Base-by-base conservation (phyloP, 768 basidiomycete genomes). In the Cystoderma amianthinum region DNA sequence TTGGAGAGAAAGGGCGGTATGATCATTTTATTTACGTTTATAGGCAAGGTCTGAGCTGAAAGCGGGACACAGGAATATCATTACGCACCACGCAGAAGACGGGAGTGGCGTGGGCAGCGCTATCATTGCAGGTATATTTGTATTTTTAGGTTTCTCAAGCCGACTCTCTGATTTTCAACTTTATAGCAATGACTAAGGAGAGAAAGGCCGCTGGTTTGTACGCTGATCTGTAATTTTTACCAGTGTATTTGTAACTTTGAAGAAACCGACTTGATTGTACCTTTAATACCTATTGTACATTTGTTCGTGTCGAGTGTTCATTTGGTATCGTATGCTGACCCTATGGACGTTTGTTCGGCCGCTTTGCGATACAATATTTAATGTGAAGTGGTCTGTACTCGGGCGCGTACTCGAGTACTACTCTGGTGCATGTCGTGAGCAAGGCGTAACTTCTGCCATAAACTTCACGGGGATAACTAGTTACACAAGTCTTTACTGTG, bases 31-130 rank as follows among this genome's bases (percentile, higher is more conserved):
- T 37, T 25, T 17, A 13, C 33, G 30, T 21, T 7, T 15, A 5
- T 11, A 11, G n/a, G 41, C 13, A 38, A 3, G 18, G 22, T n/a
- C n/a, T 38, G 32, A 9, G n/a, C 19, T 39, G 36, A 35, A 44
- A 34, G 34, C 13, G 25, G 30, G 17, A 21, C 23, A 4, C 47
- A 82, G 75, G 51, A 83, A 80, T 47, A 85, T 91, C 50, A 56
- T 78, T 11, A 91, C 88, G 0, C 73, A 85, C 58, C 88, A 86
- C 54, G 91, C 91, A 10, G 90, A 89, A 59, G 90, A 91, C 57
- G 87, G 90, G 38, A 90, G 86, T 48, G 95, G 95, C 50, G 93
- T 98, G 20, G 95, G 96, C 11, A 90, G 88, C 50, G 92, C 93
- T 5, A 96, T 98, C 58, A 96, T 99, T 52, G 95, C 95, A 39